Base-by-base conservation (phyloP, 306 rosid genomes). In the Arachis stenosperma region DNA sequence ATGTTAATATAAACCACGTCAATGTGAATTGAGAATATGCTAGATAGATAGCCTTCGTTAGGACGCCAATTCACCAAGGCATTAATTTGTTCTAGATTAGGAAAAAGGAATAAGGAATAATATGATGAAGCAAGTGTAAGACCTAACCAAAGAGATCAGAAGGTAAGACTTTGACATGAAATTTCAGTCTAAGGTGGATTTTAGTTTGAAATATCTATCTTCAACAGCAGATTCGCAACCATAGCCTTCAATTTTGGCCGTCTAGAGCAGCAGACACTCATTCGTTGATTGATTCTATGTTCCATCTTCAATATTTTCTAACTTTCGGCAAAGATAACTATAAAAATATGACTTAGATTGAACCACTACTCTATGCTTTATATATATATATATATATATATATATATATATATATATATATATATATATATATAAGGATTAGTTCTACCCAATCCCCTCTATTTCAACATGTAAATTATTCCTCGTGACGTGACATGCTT, bases 231-330 rank as follows among this genome's bases (percentile, higher is more conserved):
- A 36, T 61, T 8, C 53, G 27, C 43, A 51, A 61, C 30, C 41
- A 73, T 9, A 58, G 57, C 76, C 67, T 5, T 62, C 33, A 6
- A 47, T 39, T 69, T 10, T 9, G 51, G 69, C 13, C 60, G 56
- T 63, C 12, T 33, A 15, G 59, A 17, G 72, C 48, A 52, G 47
- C 61, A 54, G 41, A 69, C 29, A 39, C 78, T 55, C 30, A 65
- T 58, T 59, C 58, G 47, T 14, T 36, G 60, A 72, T 14, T 47
- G 39, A 13, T 9, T 22, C 40, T 4, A 15, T 4, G 22, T 70
- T 2, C 0, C 3, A 4, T 33, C 37, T 40, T 15, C 14, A 0
- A 6, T 3, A 33, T 27, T 72, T 36, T 46, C 12, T 3, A 42
- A 64, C 71, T 74, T 74, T 74, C 57, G 47, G 65, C 40, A 12